These are phyloP conservation scores for Vaccinium corymbosum DNA, from an alignment of 148 eudicot genomes.

Conservation along the genomic window DNA sequence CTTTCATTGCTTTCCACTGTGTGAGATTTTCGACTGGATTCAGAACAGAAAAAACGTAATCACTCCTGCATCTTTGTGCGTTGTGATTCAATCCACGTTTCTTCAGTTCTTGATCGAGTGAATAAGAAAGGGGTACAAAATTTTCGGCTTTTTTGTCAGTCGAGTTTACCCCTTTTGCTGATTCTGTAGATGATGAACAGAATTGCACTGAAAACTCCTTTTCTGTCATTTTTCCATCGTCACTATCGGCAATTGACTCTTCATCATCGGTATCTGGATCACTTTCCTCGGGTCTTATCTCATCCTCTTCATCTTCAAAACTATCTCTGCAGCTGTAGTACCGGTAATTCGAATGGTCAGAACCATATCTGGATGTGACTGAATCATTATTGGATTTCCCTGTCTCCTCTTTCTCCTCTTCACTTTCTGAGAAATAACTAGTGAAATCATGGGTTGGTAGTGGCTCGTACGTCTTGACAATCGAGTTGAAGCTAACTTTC, in stretches of 20 bases:
- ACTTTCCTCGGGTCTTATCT: constrained; percentile 16
- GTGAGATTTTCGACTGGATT: constrained; percentile 65
- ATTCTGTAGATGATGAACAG: background rate
- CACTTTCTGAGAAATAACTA: constrained; percentile 19
- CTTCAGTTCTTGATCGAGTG: constrained; percentile 21
- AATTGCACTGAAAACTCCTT: constrained; percentile 9
- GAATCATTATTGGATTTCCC: background rate
- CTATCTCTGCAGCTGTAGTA: constrained; percentile 30
- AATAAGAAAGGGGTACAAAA: background rate
- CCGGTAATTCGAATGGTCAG: constrained; percentile 22
- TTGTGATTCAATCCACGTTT: constrained; percentile 13
- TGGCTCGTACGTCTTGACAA: constrained; percentile 67
- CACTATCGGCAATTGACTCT: constrained; percentile 16
- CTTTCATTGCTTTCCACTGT: constrained; percentile 67
- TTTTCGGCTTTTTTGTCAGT: background rate
- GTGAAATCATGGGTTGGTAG: constrained; percentile 26
- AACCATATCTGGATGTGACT: background rate
- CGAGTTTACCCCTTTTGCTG: background rate
- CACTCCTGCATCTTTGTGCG: constrained; percentile 30
- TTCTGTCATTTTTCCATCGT: constrained; percentile 15
- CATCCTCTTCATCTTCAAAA: constrained; percentile 32
- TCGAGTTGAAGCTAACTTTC: constrained; percentile 67
- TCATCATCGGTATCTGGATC: constrained; percentile 21
- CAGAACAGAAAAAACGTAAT: constrained; percentile 51
- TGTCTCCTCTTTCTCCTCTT: constrained; percentile 17